phyloP scores from a whole-genome alignment of 1,284 basidiomycete species.

The Boletus sp. region DNA sequence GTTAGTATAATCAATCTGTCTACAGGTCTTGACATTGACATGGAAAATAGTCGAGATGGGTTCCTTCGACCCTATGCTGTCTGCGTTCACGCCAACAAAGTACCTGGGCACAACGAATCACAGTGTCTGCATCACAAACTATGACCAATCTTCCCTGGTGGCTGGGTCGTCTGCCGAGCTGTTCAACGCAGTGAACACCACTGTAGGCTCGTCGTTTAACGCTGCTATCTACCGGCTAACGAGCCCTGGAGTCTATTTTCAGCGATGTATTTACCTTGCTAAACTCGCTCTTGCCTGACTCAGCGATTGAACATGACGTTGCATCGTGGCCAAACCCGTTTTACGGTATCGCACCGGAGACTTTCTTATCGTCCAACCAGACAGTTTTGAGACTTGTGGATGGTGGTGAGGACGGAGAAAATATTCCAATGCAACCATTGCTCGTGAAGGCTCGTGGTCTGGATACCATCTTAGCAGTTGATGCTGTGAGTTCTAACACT shows the following conservation, averaged over 20 bases:
- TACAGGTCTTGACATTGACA: constrained; percentile 12
- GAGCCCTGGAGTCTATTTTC: neutral
- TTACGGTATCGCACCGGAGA: too few relatives aligned
- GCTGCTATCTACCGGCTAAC: neutral
- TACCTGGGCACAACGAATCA: constrained; percentile 48
- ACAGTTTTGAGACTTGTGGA: too few relatives aligned
- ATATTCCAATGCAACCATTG: too few relatives aligned
- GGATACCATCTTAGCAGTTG: too few relatives aligned
- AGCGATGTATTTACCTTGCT: constrained; percentile 20
- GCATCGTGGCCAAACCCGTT: too few relatives aligned
- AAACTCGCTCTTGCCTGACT: constrained; percentile 28
- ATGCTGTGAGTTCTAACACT: too few relatives aligned
- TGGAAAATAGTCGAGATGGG: constrained; percentile 44
- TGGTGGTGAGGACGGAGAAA: too few relatives aligned
- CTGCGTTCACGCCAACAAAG: constrained; percentile 40
- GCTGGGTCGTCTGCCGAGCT: constrained; percentile 47
- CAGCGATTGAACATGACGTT: constrained; percentile 31
- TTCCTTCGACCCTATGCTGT: constrained; percentile 43
- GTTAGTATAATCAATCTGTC: constrained; percentile 35
- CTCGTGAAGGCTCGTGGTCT: too few relatives aligned
- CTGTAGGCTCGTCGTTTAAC: constrained; percentile 35
- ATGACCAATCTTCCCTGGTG: constrained; percentile 50
- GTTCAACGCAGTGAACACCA: constrained; percentile 41
- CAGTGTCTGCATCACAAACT: constrained; percentile 49
- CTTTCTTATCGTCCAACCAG: too few relatives aligned